phyloP scores from a whole-genome alignment of 495 filamentous ascomycete species.

The Podospora appendiculata region DNA sequence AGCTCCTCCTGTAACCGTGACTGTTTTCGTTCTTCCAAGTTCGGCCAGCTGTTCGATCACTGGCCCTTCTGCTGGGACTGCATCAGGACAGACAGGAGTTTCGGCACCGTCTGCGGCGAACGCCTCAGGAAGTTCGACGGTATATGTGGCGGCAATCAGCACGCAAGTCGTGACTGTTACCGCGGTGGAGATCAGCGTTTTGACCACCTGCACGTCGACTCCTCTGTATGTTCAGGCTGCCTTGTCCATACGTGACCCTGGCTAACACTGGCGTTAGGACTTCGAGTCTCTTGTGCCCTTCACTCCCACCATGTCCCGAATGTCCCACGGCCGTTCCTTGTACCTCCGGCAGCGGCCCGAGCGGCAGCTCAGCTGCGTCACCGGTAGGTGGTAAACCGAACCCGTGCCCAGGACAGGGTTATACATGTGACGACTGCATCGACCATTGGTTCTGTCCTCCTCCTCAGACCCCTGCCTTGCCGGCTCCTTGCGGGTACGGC shows the following conservation, averaged over 20 bases:
- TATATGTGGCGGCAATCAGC: not conserved
- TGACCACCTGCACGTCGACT: slow-evolving; percentile 4
- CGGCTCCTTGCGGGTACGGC: slow-evolving; percentile 33
- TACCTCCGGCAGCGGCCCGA: not conserved
- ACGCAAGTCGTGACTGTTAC: slow-evolving; percentile 1
- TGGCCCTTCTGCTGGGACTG: not conserved
- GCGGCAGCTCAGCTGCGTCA: not conserved
- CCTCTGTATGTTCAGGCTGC: not conserved
- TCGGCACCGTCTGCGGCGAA: not conserved
- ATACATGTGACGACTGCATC: slow-evolving; percentile 32
- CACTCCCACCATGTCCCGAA: not conserved
- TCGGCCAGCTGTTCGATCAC: no score
- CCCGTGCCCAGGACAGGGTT: slow-evolving; percentile 30
- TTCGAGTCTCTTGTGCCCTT: slow-evolving; percentile 1
- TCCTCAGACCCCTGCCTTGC: slow-evolving; percentile 29
- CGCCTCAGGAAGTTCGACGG: not conserved
- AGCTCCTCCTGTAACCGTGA: not conserved
- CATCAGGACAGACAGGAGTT: not conserved
- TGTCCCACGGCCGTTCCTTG: not conserved
- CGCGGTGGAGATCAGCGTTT: slow-evolving; percentile 1
- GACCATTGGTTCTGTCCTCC: slow-evolving; percentile 39
- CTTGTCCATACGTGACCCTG: not conserved
- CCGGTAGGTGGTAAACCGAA: slow-evolving; percentile 3
- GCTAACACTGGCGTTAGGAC: slow-evolving; percentile 1
- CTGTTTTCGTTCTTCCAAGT: not conserved